Evolutionary conservation across 2,329 filamentous ascomycete species (phyloP), one percentile per base, ranked within the genome.

Genomic region (Emmonsiellopsis sp.): DNA sequence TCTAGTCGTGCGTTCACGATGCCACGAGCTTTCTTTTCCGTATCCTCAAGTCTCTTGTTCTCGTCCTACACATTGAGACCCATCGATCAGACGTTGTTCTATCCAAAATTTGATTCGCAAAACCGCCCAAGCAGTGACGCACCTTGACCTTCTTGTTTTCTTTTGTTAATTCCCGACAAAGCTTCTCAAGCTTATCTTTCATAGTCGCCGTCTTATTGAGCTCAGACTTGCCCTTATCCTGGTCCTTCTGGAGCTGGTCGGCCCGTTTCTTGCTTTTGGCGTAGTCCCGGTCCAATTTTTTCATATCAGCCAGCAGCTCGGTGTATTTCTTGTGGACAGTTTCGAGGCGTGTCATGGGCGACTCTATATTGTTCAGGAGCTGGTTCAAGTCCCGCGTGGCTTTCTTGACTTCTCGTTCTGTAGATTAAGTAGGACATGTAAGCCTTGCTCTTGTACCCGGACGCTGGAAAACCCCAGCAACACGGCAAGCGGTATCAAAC

Each of bases 141-240:
- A 93, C 88, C 85, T 97, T 97, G 60, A 98, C 83, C 73, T 95
- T 94, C 72, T 97, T 97, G 70, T 98, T 98, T 66, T 98, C 93
- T 63, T 92, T 87, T 56, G 94, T 93, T 53, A 98, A 79, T 70
- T 98, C 93, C 53, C 93, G 80, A 63, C 91, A 96, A 34, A 98
- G 77, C 68, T 97, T 98, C 72, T 98, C 93, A 45, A 98, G 77
- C 72, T 97, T 97, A 69, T 97, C 91, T 70, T 95, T 96, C 66
- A 97, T 82, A 1, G 85, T 87, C 17, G 87, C 85, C 21, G 91
- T 92, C 73, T 95, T 95, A 72, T 84, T 92, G 53, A 95, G 77
- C 68, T 98, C 93, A 46, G 85, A 87, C 62, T 90, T 84, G 54
- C 87, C 86, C 60, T 88, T 84, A 67, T 98, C 93, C 69, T 95